Evolutionary conservation across 2,329 filamentous ascomycete species (phyloP).

Genomic region (Ceratocystis papillata): DNA sequence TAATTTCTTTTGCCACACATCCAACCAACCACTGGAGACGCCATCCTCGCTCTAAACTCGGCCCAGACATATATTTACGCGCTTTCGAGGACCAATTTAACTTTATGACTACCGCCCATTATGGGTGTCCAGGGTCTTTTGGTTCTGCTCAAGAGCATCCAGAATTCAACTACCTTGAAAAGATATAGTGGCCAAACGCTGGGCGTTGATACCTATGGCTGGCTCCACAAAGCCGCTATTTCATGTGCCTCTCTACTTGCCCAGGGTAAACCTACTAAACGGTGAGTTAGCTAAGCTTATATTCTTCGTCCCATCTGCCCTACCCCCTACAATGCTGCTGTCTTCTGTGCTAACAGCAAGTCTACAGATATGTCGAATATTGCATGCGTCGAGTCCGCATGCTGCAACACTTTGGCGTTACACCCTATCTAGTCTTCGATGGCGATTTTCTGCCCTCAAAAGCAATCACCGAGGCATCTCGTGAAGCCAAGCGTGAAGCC

Average conservation of each 20-base stretch:
- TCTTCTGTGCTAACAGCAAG: slow-evolving; percentile 17
- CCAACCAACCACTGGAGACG: not conserved
- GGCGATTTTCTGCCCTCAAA: slow-evolving; percentile 94
- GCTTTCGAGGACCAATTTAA: not conserved
- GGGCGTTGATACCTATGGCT: slow-evolving; percentile 95
- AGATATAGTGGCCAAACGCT: slow-evolving; percentile 80
- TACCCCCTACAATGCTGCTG: not conserved
- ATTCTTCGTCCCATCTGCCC: not conserved
- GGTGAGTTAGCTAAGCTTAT: slow-evolving; percentile 42
- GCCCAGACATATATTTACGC: not conserved
- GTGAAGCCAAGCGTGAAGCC: slow-evolving; percentile 64
- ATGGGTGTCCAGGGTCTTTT: slow-evolving; percentile 43
- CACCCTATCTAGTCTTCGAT: slow-evolving; percentile 92
- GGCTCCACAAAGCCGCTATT: slow-evolving; percentile 88
- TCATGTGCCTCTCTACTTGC: slow-evolving; percentile 86
- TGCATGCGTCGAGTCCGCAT: slow-evolving; percentile 84
- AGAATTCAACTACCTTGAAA: slow-evolving; percentile 75
- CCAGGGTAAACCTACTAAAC: slow-evolving; percentile 74
- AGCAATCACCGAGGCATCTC: slow-evolving; percentile 68
- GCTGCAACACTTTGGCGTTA: slow-evolving; percentile 86
- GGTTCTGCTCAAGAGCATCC: slow-evolving; percentile 89
- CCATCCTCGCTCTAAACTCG: not conserved
- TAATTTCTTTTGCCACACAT: not conserved
- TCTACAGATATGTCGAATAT: slow-evolving; percentile 69
- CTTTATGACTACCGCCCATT: slow-evolving; percentile 6